Base-by-base conservation (phyloP, 441 rosid genomes). In the Aquilaria agallochum region DNA sequence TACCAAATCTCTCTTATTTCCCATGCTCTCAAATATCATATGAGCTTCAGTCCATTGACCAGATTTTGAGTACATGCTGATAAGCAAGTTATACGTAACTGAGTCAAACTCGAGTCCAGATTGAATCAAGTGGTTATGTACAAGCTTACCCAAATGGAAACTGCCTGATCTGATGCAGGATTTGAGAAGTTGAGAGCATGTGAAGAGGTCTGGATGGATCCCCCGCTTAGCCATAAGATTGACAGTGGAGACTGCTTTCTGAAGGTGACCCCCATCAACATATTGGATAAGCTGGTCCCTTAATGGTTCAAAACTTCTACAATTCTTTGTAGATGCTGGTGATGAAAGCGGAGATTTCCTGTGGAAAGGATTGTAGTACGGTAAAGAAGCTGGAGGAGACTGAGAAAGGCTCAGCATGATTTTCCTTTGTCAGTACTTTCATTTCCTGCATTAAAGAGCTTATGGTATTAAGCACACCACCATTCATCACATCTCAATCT, bases 111-210 rank as follows among this genome's bases (percentile, higher is more conserved):
- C 80, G 49, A 84, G 66, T 0, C 42, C 56, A 7, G 80, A 84
- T 56, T 69, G 74, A 0, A 51, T n/a, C 57, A 86, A 60, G 49
- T 74, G 68, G 11, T 56, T 30, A 71, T 82, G 92, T 8, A 86
- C 76, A 72, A 75, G 68, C 55, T 55, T 74, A 3, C 88, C 80
- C 53, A 84, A 83, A 3, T 66, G 73, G 67, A 80, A 82, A 34
- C 76, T 67, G 6, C 77, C 80, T 31, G 86, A 69, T 60, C 88
- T 69, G 68, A 83, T 80, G 72, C 91, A 81, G 34, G 84, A 72
- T 36, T 83, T 81, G 76, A 83, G 91, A 71, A 88, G 86, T 3
- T 76, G 67, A 3, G 89, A 78, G 78, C 77, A 83, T 2, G 87
- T 59, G 72, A 66, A 6, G 31, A 77, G 76, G 65, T 76, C 88